These are phyloP conservation scores for Xylaria nigripes DNA, from an alignment of 495 filamentous ascomycete species.

Conservation along the genomic window DNA sequence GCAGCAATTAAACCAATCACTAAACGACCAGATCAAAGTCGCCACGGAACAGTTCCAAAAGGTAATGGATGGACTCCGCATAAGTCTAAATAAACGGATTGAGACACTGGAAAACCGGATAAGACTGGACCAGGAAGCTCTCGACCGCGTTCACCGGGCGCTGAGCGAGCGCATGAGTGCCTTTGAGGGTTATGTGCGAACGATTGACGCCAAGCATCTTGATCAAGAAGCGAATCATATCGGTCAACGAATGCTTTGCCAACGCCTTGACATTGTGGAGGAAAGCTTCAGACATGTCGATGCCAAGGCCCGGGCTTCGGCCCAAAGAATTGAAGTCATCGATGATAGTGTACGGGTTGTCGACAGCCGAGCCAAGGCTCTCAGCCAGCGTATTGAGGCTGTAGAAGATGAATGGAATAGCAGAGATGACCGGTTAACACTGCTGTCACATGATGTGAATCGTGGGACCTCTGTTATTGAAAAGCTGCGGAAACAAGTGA, in stretches of 20 bases:
- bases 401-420: conserved; percentile 8
- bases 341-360: conserved; percentile 14
- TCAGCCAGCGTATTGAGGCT: conserved; percentile 11
- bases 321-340: conserved; percentile 11
- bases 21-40: too few relatives aligned
- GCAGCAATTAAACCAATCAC: not conserved
- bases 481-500: conserved; percentile 13
- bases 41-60: too few relatives aligned
- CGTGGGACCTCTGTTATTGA: conserved; percentile 10
- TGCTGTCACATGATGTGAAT: conserved; percentile 12
- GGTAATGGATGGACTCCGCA: too few relatives aligned
- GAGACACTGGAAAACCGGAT: conserved; percentile 21
- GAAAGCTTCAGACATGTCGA: conserved; percentile 2
- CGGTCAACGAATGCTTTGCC: conserved; percentile 7
- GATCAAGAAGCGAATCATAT: conserved; percentile 13
- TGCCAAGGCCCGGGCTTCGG: conserved; percentile 1
- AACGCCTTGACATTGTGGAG: conserved; percentile 6
- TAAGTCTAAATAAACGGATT: conserved; percentile 12
- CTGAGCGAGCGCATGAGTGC: conserved; percentile 12
- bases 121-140: conserved; percentile 15
- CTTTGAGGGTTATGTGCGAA: conserved; percentile 8
- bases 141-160: conserved; percentile 6
- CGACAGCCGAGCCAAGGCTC: conserved; percentile 10
- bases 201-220: conserved; percentile 12
- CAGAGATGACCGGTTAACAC: conserved; percentile 9